phyloP scores from a whole-genome alignment of 768 basidiomycete species.

The Tulasnella sp. region DNA sequence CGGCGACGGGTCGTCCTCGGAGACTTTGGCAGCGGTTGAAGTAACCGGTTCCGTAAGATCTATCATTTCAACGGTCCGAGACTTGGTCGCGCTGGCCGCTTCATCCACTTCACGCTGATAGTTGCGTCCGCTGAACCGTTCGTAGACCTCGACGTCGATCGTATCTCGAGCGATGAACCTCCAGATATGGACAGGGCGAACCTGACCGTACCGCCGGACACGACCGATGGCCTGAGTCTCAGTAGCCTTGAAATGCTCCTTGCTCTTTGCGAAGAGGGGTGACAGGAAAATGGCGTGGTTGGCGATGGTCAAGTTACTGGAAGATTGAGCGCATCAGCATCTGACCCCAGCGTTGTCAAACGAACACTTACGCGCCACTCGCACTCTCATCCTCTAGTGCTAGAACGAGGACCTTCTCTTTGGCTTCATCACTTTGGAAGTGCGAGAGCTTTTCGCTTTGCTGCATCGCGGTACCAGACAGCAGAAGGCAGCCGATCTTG shows the following conservation, averaged over 20 bases:
- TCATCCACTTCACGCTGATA: constrained; percentile 9
- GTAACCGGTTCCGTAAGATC: background rate
- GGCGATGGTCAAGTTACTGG: constrained; percentile 76
- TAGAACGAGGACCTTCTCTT: constrained; percentile 67
- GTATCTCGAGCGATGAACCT: constrained; percentile 79
- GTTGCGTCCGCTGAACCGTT: constrained; percentile 14
- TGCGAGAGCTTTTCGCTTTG: constrained; percentile 77
- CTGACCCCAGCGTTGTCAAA: background rate
- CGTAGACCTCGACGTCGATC: constrained; percentile 78
- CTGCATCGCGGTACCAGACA: constrained; percentile 64
- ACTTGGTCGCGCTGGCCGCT: background rate
- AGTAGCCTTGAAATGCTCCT: constrained; percentile 78
- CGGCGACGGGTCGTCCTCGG: too few relatives aligned
- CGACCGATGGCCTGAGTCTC: constrained; percentile 80
- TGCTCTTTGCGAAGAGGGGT: constrained; percentile 54
- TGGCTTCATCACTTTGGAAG: constrained; percentile 74
- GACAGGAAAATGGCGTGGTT: constrained; percentile 95
- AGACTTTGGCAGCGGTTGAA: too few relatives aligned
- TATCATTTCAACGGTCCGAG: background rate
- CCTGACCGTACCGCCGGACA: constrained; percentile 74
- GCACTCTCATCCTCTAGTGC: constrained; percentile 94
- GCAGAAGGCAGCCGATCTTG: constrained; percentile 68
- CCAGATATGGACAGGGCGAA: constrained; percentile 71
- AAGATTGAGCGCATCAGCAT: background rate
- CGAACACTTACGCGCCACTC: constrained; percentile 53